Percentiles rank a stretch among this genome's conserved stretches.
These are phyloP conservation scores for Rutstroemia sp. DNA, from an alignment of 2,329 filamentous ascomycete species.

Conservation along the genomic window DNA sequence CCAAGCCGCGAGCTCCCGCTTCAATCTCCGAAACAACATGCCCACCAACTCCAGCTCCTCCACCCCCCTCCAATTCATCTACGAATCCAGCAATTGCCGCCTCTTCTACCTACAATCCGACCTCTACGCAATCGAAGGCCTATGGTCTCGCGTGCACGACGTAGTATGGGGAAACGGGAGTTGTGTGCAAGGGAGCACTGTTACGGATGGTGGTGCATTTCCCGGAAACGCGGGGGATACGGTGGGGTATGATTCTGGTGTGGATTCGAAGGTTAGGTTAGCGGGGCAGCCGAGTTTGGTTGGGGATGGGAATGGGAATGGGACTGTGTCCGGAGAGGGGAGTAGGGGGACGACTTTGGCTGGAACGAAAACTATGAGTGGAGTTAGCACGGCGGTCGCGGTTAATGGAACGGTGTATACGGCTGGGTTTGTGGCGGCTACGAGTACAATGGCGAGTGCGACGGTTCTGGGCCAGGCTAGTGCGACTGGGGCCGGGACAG, in stretches of 20 bases:
- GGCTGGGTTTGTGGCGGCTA: too few species aligned
- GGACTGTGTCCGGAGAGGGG: background rate
- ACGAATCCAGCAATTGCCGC: conserved; percentile 52
- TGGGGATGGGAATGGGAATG: too few species aligned
- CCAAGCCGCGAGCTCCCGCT: conserved; percentile 18
- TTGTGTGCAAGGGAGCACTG: conserved; percentile 26
- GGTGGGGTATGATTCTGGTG: background rate
- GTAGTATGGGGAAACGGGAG: conserved; percentile 33
- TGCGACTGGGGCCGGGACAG: too few species aligned
- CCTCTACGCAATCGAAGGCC: conserved; percentile 37
- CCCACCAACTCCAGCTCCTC: conserved; percentile 24
- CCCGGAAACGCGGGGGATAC: background rate
- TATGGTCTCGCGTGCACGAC: conserved; percentile 42
- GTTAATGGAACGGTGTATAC: too few species aligned
- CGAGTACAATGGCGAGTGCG: too few species aligned
- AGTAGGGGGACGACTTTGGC: background rate
- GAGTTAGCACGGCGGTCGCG: too few species aligned
- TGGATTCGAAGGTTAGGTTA: background rate
- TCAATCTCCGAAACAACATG: conserved; percentile 37
- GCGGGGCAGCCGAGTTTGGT: background rate
- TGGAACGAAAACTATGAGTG: background rate
- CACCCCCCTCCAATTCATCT: conserved; percentile 50
- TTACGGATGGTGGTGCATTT: background rate
- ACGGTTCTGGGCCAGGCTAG: too few species aligned
- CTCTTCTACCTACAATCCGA: conserved; percentile 51